A percentile compares a stretch with the other conserved stretches of the same genome.
Evolutionary conservation across 1,284 basidiomycete genomes (phyloP).

Genomic region (Cryptococcus sp.): DNA sequence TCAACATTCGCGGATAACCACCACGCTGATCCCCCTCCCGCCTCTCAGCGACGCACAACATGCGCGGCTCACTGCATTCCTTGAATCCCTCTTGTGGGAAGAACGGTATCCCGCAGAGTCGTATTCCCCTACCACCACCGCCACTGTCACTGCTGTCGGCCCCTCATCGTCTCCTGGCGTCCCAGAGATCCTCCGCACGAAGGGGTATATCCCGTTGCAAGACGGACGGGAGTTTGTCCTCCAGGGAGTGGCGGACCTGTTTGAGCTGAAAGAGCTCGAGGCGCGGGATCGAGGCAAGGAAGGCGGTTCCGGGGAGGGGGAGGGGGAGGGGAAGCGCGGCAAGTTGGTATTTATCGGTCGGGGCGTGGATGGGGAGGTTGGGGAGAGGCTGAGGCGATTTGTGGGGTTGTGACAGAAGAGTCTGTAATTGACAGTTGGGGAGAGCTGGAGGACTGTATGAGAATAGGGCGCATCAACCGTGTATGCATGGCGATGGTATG

Average conservation of each 20-base stretch:
- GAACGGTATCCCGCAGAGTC: constrained; percentile 17
- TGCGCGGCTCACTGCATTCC: constrained; percentile 65
- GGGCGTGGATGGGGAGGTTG: constrained; percentile 55
- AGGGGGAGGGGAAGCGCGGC: constrained; percentile 51
- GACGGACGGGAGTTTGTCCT: constrained; percentile 64
- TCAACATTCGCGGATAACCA: constrained; percentile 59
- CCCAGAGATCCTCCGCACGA: constrained; percentile 72
- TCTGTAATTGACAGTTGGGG: not conserved
- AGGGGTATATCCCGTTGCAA: constrained; percentile 64
- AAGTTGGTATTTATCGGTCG: constrained; percentile 87
- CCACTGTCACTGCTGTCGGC: not conserved
- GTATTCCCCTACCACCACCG: not conserved
- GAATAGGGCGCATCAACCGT: no score
- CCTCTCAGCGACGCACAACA: constrained; percentile 49
- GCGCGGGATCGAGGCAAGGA: constrained; percentile 51
- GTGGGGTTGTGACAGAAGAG: constrained; percentile 11
- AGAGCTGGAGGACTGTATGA: no score
- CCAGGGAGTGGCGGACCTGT: constrained; percentile 81
- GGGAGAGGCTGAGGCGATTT: constrained; percentile 6
- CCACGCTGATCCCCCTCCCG: constrained; percentile 62
- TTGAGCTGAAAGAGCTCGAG: constrained; percentile 63
- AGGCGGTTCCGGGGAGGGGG: constrained; percentile 46
- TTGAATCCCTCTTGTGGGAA: constrained; percentile 77
- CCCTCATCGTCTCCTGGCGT: not conserved
- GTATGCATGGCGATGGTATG: no score